Base-by-base conservation (phyloP, 1,284 basidiomycete genomes). In the Trametes polyzona region DNA sequence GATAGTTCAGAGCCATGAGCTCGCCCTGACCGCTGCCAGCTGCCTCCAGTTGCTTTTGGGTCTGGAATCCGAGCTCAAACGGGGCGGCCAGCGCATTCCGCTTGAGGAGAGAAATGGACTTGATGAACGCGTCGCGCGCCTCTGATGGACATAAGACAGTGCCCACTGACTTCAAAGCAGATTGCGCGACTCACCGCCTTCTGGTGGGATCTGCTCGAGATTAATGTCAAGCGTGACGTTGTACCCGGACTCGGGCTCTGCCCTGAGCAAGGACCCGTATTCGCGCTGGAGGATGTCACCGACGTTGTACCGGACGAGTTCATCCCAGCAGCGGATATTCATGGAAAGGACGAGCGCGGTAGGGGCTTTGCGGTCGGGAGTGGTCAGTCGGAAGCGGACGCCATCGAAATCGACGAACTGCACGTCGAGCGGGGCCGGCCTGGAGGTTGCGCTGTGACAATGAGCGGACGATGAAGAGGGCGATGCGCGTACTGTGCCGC, bases 361-460 rank as follows among this genome's bases (percentile, higher is more conserved):
- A 10, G 53, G 53, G 24, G 43, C 53, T 72, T 95, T 95, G 69
- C 88, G 86, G 39, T 93, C 87, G 3, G 91, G 90, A 0, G 94
- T 95, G 11, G 92, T 92, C 51, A 99, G 76, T 72, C 92, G 95
- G 77, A 98, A 99, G 46, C 95, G 86, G 50, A 99, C 96, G 48
- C 94, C 92, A 75, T 99, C 97, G 70, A 95, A 99, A 77, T 99
- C 96, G 53, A 98, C 96, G 67, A 99, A 98, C 59, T 93, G 87
- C 58, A 98, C 91, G 76, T 99, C 97, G 59, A 97, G 82, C 19
- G 92, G 87, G 4, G 89, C 85, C 14, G 96, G 93, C 71, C 95
- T 97, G 73, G 37, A 52, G 35, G 7, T 16, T 10, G 7, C 7
- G 6, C 3, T 7, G 33, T 47, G 32, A 21, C n/a, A 32, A 46